Evolutionary conservation across 148 eudicot genomes (phyloP).

Genomic region (Dysphania ambrosioides): DNA sequence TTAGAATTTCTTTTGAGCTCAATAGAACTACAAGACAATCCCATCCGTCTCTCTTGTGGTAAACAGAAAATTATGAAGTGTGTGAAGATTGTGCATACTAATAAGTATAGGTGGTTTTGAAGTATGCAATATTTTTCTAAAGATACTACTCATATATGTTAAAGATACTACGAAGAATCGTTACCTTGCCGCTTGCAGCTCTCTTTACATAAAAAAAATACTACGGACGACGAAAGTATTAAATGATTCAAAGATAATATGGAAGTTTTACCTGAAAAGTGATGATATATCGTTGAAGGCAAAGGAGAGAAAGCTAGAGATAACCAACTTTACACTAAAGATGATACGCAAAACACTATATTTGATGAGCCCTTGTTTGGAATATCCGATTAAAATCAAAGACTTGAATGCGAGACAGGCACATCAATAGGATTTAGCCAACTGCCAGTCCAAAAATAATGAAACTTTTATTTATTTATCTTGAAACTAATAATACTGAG

Average conservation of each 20-base stretch:
- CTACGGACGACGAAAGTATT: background rate
- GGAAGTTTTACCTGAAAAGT: background rate
- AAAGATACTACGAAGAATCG: background rate
- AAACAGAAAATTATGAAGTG: background rate
- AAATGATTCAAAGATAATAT: background rate
- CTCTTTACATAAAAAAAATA: too few species aligned
- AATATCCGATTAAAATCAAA: constrained; percentile 5
- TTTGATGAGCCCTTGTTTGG: background rate
- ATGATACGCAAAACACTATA: background rate
- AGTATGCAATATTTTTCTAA: too few species aligned
- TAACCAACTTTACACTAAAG: background rate
- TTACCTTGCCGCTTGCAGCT: too few species aligned
- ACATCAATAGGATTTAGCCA: constrained; percentile 10
- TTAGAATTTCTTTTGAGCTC: too few species aligned
- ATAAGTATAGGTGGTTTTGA: too few species aligned
- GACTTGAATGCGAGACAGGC: constrained; percentile 6
- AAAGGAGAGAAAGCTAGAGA: background rate
- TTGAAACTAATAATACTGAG: background rate
- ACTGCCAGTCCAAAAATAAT: constrained; percentile 8
- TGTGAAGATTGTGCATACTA: too few species aligned
- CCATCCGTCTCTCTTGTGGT: background rate
- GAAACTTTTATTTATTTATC: background rate
- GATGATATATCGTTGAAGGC: background rate
- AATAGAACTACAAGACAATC: background rate
- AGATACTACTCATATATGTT: too few species aligned